Percentiles rank a stretch among this genome's conserved stretches.
These are phyloP conservation scores for Ochromonas danica DNA, from an alignment of 108 stramenopile genomes.

Conservation along the genomic window DNA sequence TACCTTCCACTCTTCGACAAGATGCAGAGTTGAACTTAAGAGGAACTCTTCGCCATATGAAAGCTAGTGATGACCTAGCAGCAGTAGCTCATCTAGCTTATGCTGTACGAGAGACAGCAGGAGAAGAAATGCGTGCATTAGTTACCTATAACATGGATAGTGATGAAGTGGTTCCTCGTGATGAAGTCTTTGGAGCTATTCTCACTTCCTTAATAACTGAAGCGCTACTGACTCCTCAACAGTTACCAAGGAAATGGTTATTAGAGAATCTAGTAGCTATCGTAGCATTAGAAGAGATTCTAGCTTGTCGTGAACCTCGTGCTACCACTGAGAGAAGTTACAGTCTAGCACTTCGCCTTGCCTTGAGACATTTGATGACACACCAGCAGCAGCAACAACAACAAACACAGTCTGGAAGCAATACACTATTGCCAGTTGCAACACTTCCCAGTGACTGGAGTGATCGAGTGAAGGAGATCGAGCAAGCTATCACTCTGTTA, in stretches of 20 bases:
- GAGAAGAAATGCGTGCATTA: not conserved
- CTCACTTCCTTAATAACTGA: not conserved
- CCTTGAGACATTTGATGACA: not conserved
- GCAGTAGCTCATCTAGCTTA: not conserved
- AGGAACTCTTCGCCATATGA: too few relatives aligned
- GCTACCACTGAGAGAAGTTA: not conserved
- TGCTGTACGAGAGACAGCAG: not conserved
- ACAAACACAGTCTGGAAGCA: too few relatives aligned
- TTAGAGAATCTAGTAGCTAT: not conserved
- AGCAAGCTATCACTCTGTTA: not conserved
- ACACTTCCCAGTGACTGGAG: not conserved
- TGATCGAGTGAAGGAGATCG: not conserved
- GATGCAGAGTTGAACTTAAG: not conserved
- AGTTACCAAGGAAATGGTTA: slow-evolving; percentile 3
- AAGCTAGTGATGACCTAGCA: not conserved
- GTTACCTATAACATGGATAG: not conserved
- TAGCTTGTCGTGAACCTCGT: not conserved
- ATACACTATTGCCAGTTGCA: too few relatives aligned
- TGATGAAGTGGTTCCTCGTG: not conserved
- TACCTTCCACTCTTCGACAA: not conserved
- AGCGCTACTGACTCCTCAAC: not conserved
- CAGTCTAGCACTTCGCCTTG: not conserved
- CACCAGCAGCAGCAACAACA: too few relatives aligned
- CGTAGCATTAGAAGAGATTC: not conserved
- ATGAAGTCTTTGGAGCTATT: not conserved